Conservation (phyloP, 306 rosid species). For the Acacia acuminata region DNA sequence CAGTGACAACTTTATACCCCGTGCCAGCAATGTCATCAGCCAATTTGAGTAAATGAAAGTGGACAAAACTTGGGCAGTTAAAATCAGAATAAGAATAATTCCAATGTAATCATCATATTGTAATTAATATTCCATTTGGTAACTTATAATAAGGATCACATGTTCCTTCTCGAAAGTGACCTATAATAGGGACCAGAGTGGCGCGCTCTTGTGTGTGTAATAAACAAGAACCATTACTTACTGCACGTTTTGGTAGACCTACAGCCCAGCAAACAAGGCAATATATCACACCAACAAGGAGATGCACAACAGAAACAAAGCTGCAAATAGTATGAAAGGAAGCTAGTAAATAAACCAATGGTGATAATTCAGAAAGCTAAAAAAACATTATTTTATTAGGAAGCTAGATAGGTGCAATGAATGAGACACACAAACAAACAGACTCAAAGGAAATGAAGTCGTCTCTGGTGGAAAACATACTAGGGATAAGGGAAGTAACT, state of each 20-base stretch:
- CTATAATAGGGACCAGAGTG: too few species aligned
- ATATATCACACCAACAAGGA: slow-evolving; percentile 69
- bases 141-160: too few species aligned
- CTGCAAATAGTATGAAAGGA: slow-evolving; percentile 43
- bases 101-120: too few species aligned
- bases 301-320: slow-evolving; percentile 74
- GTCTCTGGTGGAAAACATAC: slow-evolving; percentile 41
- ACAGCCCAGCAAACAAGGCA: slow-evolving; percentile 69
- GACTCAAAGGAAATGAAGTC: neutral
- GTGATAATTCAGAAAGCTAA: neutral
- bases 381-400: neutral
- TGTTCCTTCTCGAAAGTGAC: too few species aligned
- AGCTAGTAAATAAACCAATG: neutral
- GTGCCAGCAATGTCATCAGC: neutral
- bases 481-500: slow-evolving; percentile 85
- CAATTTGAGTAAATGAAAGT: neutral
- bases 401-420: neutral
- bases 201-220: neutral
- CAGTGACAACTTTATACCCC: neutral
- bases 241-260: slow-evolving; percentile 76
- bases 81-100: too few species aligned
- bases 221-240: slow-evolving; percentile 34
- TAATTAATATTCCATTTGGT: too few species aligned
- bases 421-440: neutral
- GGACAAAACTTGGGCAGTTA: too few species aligned